A percentile compares a stretch with the other conserved stretches of the same genome.
phyloP scores from a whole-genome alignment of 2,329 filamentous ascomycete genomes.

The Ophiognomonia clavigignenti-juglandacearum region DNA sequence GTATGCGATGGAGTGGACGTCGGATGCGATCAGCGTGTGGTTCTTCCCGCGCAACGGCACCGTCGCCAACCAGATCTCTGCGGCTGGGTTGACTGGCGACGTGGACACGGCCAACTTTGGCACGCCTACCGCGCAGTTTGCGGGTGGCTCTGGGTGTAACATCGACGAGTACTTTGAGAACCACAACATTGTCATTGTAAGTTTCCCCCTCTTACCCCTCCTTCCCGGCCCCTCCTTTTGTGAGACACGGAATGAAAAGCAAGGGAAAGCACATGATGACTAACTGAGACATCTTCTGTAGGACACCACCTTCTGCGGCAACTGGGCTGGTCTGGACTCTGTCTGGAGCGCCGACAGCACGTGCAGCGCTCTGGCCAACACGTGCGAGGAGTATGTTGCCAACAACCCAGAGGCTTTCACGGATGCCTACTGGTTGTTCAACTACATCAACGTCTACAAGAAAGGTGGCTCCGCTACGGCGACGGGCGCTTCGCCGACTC shows the following conservation, averaged over 20 bases:
- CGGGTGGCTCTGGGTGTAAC: constrained; percentile 61
- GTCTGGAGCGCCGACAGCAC: constrained; percentile 56
- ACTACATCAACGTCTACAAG: constrained; percentile 48
- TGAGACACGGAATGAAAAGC: neutral
- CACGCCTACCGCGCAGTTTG: constrained; percentile 62
- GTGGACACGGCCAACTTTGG: constrained; percentile 69
- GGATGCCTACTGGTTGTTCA: constrained; percentile 36
- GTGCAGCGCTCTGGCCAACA: constrained; percentile 55
- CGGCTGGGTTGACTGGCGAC: constrained; percentile 50
- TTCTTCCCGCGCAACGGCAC: constrained; percentile 64
- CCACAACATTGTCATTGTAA: constrained; percentile 67
- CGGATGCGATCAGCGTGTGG: constrained; percentile 67
- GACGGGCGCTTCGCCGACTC: neutral
- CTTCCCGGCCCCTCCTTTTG: neutral
- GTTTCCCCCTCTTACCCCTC: no score
- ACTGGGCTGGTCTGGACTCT: constrained; percentile 53
- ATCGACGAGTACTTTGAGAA: constrained; percentile 65
- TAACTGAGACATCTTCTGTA: constrained; percentile 18
- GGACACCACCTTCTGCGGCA: constrained; percentile 25
- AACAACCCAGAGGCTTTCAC: constrained; percentile 30
- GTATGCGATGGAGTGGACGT: constrained; percentile 74
- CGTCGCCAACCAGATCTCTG: constrained; percentile 20
- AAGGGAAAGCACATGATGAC: neutral
- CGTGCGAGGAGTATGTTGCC: constrained; percentile 69
- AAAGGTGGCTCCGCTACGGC: neutral